Evolutionary conservation across 306 rosid species (phyloP).

Genomic region (Astragalus membranaceus): DNA sequence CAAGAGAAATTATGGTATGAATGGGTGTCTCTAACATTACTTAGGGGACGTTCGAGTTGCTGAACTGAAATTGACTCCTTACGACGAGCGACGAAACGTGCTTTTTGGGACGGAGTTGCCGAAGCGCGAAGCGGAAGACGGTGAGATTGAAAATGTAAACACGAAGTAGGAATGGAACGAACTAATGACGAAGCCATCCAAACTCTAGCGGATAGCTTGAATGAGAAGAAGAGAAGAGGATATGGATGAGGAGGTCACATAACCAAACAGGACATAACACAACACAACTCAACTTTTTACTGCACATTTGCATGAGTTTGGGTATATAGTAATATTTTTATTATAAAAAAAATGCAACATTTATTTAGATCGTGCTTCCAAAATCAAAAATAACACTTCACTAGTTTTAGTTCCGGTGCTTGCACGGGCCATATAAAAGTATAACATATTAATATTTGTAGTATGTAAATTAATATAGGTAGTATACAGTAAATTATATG

Average conservation of each 20-base stretch:
- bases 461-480: too few species aligned
- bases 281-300: too few species aligned
- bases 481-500: too few species aligned
- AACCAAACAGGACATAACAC: background rate
- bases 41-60: constrained; percentile 74
- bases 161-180: constrained; percentile 26
- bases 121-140: constrained; percentile 49
- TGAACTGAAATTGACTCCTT: constrained; percentile 58
- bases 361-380: too few species aligned
- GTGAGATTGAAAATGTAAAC: constrained; percentile 18
- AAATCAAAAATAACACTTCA: too few species aligned
- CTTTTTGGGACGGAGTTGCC: constrained; percentile 44
- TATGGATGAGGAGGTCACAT: constrained; percentile 13
- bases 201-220: background rate
- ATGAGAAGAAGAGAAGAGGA: background rate
- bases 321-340: too few species aligned
- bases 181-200: constrained; percentile 53
- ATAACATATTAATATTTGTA: too few species aligned
- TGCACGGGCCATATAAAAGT: too few species aligned
- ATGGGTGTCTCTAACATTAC: constrained; percentile 45
- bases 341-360: too few species aligned
- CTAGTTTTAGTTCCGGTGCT: too few species aligned
- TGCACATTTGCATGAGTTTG: too few species aligned
- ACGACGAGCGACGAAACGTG: constrained; percentile 71
- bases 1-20: too few species aligned